A percentile compares a stretch with the other conserved stretches of the same genome.
phyloP scores from a whole-genome alignment of 495 filamentous ascomycete species.

The Penicillium antarcticum region DNA sequence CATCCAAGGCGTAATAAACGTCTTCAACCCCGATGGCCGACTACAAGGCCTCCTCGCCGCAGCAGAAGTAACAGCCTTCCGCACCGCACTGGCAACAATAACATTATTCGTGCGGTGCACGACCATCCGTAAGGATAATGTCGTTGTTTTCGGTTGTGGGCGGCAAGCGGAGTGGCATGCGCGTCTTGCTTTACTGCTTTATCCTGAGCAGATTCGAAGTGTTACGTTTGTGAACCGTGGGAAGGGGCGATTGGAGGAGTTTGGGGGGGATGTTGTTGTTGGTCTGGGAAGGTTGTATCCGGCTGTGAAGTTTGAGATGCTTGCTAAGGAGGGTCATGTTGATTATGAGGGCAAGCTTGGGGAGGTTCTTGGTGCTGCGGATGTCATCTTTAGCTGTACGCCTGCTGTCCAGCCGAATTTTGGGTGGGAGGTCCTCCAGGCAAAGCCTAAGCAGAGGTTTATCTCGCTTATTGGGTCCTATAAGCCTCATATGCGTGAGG shows the following conservation, averaged over 20 bases:
- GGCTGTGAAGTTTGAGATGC: constrained; percentile 13
- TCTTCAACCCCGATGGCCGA: constrained; percentile 65
- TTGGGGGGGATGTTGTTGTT: constrained; percentile 24
- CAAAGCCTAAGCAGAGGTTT: constrained; percentile 58
- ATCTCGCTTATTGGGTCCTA: constrained; percentile 84
- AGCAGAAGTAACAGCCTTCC: constrained; percentile 84
- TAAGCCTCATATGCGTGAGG: constrained; percentile 78
- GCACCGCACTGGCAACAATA: constrained; percentile 82
- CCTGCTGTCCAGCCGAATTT: constrained; percentile 62
- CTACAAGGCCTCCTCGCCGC: constrained; percentile 81
- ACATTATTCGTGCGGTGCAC: constrained; percentile 63
- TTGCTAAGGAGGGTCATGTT: constrained; percentile 29
- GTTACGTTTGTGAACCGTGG: constrained; percentile 76
- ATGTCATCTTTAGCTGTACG: constrained; percentile 81
- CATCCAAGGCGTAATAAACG: constrained; percentile 69
- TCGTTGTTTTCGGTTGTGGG: constrained; percentile 83
- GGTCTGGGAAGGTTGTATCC: constrained; percentile 28
- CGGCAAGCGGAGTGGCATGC: constrained; percentile 93
- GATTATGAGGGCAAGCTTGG: constrained; percentile 27
- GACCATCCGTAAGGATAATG: constrained; percentile 50
- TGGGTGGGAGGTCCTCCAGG: constrained; percentile 47
- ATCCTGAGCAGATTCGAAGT: constrained; percentile 57
- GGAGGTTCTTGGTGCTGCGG: constrained; percentile 36
- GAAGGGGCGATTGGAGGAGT: constrained; percentile 43
- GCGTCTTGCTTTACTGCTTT: constrained; percentile 70